These are phyloP conservation scores for Tolypocladium tropicale DNA, from an alignment of 2,329 filamentous ascomycete species.

Conservation along the genomic window DNA sequence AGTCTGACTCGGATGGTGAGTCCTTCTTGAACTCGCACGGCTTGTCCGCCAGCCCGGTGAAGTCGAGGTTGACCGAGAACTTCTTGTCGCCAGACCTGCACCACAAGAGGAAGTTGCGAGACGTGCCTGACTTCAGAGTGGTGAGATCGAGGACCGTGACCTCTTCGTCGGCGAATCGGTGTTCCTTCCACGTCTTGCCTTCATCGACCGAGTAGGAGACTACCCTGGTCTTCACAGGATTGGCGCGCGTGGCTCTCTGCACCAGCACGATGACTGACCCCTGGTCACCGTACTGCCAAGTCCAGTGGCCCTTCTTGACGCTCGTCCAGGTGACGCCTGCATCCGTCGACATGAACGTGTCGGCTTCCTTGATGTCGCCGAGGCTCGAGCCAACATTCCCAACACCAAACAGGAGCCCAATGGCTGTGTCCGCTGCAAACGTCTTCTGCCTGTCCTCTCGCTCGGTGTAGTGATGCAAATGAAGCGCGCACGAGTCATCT, in stretches of 20 bases:
- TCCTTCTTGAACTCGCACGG: constrained; percentile 61
- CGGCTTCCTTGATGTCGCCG: constrained; percentile 56
- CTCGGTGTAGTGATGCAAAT: constrained; percentile 94
- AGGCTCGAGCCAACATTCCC: constrained; percentile 79
- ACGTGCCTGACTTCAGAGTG: constrained; percentile 79
- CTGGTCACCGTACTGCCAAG: constrained; percentile 93
- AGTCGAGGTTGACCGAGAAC: constrained; percentile 78
- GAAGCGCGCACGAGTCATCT: constrained; percentile 65
- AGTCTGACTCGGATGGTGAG: constrained; percentile 47
- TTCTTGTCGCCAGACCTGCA: constrained; percentile 48
- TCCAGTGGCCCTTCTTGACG: constrained; percentile 78
- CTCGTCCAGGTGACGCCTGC: constrained; percentile 83
- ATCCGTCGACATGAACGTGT: constrained; percentile 86
- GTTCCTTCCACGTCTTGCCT: constrained; percentile 68
- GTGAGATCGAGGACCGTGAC: constrained; percentile 72
- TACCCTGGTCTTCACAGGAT: constrained; percentile 54
- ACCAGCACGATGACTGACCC: constrained; percentile 88
- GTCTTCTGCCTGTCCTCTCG: constrained; percentile 71
- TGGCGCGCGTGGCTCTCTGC: constrained; percentile 57
- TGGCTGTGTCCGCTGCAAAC: constrained; percentile 77
- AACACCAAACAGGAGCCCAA: constrained; percentile 82
- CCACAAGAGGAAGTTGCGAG: constrained; percentile 89
- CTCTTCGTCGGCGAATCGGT: constrained; percentile 61
- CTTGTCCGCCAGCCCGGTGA: constrained; percentile 65
- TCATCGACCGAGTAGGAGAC: constrained; percentile 74